Evolutionary conservation across 306 rosid genomes (phyloP), one percentile per base, ranked within the genome.

Genomic region (Begonia masoniana): DNA sequence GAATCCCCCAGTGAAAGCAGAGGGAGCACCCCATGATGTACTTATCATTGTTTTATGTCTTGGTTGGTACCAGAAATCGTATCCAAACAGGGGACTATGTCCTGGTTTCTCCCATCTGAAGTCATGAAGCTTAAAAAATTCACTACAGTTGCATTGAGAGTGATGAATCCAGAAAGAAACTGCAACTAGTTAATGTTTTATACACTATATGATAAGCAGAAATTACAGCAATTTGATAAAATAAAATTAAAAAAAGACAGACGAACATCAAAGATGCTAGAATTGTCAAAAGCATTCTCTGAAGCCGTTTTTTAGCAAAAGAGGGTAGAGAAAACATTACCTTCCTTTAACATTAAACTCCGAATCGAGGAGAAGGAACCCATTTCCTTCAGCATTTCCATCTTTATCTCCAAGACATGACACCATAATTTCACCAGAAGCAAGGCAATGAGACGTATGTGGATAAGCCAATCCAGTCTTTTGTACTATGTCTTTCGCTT

Each of bases 61-160:
- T 0, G 97, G 96, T 64, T 91, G 96, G 78, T 91, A 91, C 97
- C 97, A 91, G 67, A 71, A 91, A 73, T 91, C 97, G 61, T 85
- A 85, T n/a, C 97, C 97, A 69, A 71, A 91, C 55, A 62, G 61
- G 42, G 97, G 97, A 73, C 94, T 81, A 42, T 91, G 77, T 71
- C 96, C 96, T 41, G 91, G 91, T 73, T 83, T 91, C 66, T 91
- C 95, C 97, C 97, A 85, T 85, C 97, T 89, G n/a, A 54, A 43
- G 2, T 2, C 3, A 2, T 1, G 47, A 43, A 43, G 47, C 47
- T 9, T 9, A 9, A 43, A 9, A 43, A 43, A 43, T 43, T 43
- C 3, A 21, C 24, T 21, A 21, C 24, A 21, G 24, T 21, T 21
- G 24, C 24, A 21, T 21, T 21, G 24, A 21, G 2, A 21, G 24